Evolutionary conservation across 441 rosid genomes (phyloP).

Genomic region (Gossypium armourianum): DNA sequence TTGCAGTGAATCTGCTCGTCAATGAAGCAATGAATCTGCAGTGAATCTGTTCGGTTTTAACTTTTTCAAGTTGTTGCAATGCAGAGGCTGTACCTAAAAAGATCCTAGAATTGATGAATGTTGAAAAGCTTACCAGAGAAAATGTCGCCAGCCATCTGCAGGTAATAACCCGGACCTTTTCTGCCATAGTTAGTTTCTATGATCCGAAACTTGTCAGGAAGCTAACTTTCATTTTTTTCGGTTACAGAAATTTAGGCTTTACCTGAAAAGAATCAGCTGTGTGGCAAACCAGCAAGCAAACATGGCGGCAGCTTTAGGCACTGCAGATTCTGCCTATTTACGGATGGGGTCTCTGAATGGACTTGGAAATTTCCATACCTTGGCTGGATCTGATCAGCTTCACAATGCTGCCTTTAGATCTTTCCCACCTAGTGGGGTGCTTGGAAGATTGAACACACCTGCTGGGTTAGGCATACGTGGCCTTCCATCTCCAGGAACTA

Average conservation of each 20-base stretch:
- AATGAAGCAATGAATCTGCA: background rate
- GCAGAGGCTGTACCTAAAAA: conserved; percentile 10
- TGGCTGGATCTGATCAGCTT: conserved; percentile 43
- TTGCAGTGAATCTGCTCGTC: background rate
- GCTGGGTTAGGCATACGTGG: conserved; percentile 43
- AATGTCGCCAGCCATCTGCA: conserved; percentile 49
- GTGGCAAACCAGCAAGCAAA: conserved; percentile 39
- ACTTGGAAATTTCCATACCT: conserved; percentile 39
- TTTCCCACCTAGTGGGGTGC: conserved; percentile 41
- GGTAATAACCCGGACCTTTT: conserved; percentile 22
- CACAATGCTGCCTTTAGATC: conserved; percentile 36
- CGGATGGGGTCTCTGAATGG: conserved; percentile 48
- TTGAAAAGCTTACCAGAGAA: conserved; percentile 7
- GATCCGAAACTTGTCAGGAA: background rate
- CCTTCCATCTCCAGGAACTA: conserved; percentile 40
- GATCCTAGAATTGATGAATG: conserved; percentile 8
- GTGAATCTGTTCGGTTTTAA: background rate
- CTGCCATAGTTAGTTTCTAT: background rate
- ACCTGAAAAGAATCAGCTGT: conserved; percentile 55
- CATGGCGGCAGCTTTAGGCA: conserved; percentile 39
- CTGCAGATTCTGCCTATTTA: conserved; percentile 47
- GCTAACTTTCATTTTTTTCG: conserved; percentile 14
- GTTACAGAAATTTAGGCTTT: conserved; percentile 77
- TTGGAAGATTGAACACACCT: conserved; percentile 56
- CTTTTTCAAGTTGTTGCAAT: background rate